Percentiles rank a stretch among this genome's conserved stretches.
phyloP scores from a whole-genome alignment of 1,139 yeast species.

The Candida neerlandica region DNA sequence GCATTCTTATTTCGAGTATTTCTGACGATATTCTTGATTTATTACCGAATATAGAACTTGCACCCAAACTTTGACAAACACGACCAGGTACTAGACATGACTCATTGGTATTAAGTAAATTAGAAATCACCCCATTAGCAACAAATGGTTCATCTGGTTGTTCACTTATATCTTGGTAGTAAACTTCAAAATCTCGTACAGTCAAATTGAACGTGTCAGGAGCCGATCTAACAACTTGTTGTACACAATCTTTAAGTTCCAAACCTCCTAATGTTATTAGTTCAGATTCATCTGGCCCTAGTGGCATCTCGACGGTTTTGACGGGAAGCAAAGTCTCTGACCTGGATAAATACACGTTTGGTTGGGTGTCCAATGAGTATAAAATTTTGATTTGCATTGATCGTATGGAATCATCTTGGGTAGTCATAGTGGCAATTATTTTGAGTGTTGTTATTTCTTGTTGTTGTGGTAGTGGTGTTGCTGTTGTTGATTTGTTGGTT shows the following conservation, averaged over 20 bases:
- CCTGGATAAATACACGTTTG: conserved; percentile 60
- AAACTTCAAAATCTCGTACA: conserved; percentile 64
- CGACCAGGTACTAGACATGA: conserved; percentile 60
- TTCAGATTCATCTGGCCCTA: conserved; percentile 33
- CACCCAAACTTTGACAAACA: conserved; percentile 69
- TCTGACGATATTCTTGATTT: conserved; percentile 45
- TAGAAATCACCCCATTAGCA: conserved; percentile 66
- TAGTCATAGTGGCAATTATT: conserved; percentile 14
- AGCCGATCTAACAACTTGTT: conserved; percentile 52
- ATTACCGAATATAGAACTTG: conserved; percentile 50
- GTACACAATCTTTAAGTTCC: conserved; percentile 53
- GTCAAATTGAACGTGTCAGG: conserved; percentile 59
- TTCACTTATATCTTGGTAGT: conserved; percentile 72
- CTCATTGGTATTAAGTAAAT: conserved; percentile 32
- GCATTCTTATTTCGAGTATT: conserved; percentile 66
- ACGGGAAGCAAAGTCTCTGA: conserved; percentile 48
- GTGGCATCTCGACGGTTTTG: conserved; percentile 49
- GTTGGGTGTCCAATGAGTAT: conserved; percentile 60
- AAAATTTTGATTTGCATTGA: conserved; percentile 58
- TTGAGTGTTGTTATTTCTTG: not conserved
- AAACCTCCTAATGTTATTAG: conserved; percentile 57
- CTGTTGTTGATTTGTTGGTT: not conserved
- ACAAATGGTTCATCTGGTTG: conserved; percentile 77
- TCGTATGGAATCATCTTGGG: conserved; percentile 31
- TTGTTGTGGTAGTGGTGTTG: not conserved